Evolutionary conservation across 441 rosid species (phyloP).

Genomic region (Erodium trifolium): DNA sequence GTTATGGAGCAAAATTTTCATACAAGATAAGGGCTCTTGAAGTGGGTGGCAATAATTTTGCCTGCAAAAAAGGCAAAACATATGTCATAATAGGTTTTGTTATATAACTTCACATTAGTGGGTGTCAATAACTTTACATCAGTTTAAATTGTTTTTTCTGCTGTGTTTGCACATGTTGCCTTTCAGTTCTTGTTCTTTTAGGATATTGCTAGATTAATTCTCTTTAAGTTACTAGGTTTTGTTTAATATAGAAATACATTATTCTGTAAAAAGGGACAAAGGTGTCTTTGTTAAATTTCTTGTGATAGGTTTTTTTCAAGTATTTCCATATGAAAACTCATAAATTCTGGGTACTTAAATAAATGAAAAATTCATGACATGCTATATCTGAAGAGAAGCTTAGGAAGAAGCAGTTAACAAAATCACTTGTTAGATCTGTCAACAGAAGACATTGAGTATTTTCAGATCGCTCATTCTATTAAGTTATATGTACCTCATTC

Average conservation of each 20-base stretch:
- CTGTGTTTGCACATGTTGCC: not conserved
- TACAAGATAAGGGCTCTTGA: not conserved
- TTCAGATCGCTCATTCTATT: too few species aligned
- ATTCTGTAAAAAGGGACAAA: not conserved
- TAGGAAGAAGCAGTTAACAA: slow-evolving; percentile 1
- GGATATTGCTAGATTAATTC: not conserved
- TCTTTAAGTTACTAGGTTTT: not conserved
- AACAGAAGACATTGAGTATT: too few species aligned
- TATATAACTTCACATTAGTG: too few species aligned
- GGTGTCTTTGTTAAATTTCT: not conserved
- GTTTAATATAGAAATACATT: not conserved
- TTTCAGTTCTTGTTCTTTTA: not conserved
- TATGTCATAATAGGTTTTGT: too few species aligned
- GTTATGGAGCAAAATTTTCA: not conserved
- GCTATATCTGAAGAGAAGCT: not conserved
- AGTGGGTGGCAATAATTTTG: not conserved
- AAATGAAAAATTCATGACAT: not conserved
- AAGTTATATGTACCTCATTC: not conserved
- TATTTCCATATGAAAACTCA: not conserved
- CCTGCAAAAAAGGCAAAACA: not conserved
- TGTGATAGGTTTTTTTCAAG: not conserved
- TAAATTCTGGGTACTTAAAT: not conserved
- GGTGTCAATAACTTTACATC: not conserved
- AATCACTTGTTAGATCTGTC: not conserved
- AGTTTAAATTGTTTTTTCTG: not conserved